phyloP scores from a whole-genome alignment of 164 flowering plant genomes.

The Annona cherimola region DNA sequence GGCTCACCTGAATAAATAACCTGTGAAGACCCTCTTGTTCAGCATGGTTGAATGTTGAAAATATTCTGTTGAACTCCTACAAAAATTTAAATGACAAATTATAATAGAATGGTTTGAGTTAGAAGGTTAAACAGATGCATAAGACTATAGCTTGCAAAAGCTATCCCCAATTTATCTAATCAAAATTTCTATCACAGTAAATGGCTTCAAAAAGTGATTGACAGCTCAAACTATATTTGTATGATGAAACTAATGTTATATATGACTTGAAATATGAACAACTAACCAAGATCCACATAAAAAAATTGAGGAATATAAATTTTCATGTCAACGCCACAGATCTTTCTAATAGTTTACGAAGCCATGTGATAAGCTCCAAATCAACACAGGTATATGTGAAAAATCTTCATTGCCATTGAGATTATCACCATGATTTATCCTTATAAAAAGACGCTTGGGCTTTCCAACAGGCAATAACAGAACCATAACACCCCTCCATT shows the following conservation, averaged over 20 bases:
- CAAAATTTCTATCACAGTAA: not conserved
- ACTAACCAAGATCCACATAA: not conserved
- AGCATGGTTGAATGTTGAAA: conserved; percentile 28
- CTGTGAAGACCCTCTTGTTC: conserved; percentile 42
- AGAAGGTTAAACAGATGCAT: not conserved
- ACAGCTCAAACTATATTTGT: not conserved
- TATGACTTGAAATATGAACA: no score
- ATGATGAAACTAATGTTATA: not conserved
- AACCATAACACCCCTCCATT: no score
- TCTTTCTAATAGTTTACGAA: no score
- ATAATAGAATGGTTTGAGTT: not conserved
- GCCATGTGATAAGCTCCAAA: no score
- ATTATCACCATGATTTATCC: no score
- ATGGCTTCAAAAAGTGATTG: not conserved
- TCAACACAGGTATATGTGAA: no score
- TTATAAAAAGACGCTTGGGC: no score
- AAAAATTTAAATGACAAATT: not conserved
- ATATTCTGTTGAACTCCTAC: conserved; percentile 42
- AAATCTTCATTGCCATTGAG: no score
- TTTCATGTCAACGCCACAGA: no score
- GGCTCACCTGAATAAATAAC: conserved; percentile 40
- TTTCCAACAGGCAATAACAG: no score
- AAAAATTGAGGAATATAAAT: no score
- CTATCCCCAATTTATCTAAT: not conserved
- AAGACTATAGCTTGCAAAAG: not conserved